phyloP scores from a whole-genome alignment of 352 stramenopile species.

The Phytopythium litorale region DNA sequence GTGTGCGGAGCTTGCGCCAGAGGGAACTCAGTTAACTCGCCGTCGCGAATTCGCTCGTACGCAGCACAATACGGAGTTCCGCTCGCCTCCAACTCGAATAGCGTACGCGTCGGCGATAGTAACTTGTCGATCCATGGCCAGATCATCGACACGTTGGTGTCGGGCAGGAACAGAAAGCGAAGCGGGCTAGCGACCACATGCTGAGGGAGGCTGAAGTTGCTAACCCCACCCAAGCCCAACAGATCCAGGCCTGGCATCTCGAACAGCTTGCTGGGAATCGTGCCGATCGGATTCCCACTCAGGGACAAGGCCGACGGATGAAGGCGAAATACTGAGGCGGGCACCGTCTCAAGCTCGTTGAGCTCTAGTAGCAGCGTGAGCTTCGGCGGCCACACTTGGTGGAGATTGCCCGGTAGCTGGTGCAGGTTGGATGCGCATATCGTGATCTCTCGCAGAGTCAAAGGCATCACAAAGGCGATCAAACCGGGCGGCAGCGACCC shows the following conservation, averaged over 20 bases:
- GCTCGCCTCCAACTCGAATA: neutral
- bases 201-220: constrained; percentile 9
- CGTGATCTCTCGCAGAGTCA: constrained; percentile 27
- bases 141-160: constrained; percentile 19
- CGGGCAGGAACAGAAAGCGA: constrained; percentile 1
- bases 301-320: constrained; percentile 16
- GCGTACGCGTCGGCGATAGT: neutral
- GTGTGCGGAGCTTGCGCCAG: neutral
- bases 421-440: constrained; percentile 33
- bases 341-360: constrained; percentile 12
- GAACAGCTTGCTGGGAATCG: constrained; percentile 17
- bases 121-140: constrained; percentile 12
- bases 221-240: constrained; percentile 15
- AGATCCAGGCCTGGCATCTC: constrained; percentile 9
- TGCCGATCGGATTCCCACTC: constrained; percentile 22
- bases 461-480: constrained; percentile 25
- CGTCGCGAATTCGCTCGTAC: neutral
- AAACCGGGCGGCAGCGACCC: constrained; percentile 24
- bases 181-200: constrained; percentile 10
- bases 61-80: neutral
- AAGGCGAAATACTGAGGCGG: constrained; percentile 8
- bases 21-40: neutral
- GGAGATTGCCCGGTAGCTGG: constrained; percentile 24
- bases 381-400: constrained; percentile 18
- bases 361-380: constrained; percentile 18